Base-by-base conservation (phyloP, 2,329 filamentous ascomycete genomes). In the Metarhizium humberi region DNA sequence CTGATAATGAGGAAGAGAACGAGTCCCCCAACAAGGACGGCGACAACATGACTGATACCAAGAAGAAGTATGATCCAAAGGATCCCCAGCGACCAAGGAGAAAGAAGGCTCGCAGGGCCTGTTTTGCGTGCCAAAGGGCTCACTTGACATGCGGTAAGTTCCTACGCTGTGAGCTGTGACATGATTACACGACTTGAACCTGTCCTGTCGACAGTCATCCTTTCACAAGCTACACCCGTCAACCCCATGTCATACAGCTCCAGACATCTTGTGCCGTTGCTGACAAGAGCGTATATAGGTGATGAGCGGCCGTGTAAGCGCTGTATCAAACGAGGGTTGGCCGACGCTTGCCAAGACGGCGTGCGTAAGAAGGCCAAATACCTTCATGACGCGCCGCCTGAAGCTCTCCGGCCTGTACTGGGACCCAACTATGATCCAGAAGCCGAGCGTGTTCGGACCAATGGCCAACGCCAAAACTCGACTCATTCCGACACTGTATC, bases 341-440 rank as follows among this genome's bases (percentile, higher is more conserved):
- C 91, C 65, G 91, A 96, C 69, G 84, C 84, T 58, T 99, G 94
- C 67, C 91, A 96, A 70, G 94, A 99, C 68, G 94, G 94, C 54
- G 91, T 97, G 52, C 87, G 94, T 60, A 99, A 99, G 73, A 99
- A 97, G 79, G 94, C 94, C 53, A 99, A 99, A 71, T 99, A 99
- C 71, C 87, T 99, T 55, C 92, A 97, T 67, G 94, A 97, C 78
- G 91, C 92, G 30, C 92, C 92, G 40, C 84, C 90, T 53, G 91
- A 95, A 69, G 91, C 91, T 49, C 78, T 96, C 59, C 82, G 92
- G 67, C 90, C 92, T n/a, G 90, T 94, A 46, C 79, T 94, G 50
- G 85, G 86, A 5, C 83, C 85, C 34, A 84, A 79, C 59, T 87
- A 83, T 64, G 89, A 87, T 65, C 81, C 80, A 66, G 77, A 70